Conservation (phyloP, 768 basidiomycete species). For the Rhodosporidiobolus sp. region DNA sequence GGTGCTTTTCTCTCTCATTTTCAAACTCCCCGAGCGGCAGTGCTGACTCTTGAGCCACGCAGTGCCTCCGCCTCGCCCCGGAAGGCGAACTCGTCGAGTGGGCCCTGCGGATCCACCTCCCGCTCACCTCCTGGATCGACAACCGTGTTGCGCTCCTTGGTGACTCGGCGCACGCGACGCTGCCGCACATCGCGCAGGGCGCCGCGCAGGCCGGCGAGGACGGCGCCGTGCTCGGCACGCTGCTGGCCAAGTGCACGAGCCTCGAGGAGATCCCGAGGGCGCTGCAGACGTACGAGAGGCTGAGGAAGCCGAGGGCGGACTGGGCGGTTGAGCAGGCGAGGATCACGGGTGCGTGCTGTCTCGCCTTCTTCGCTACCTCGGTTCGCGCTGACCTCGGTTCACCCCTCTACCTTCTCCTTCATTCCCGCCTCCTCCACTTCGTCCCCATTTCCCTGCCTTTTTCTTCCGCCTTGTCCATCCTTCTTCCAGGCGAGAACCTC, state of each 20-base stretch:
- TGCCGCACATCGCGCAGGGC: slow-evolving; percentile 49
- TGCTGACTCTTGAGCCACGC: neutral
- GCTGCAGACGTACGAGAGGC: slow-evolving; percentile 12
- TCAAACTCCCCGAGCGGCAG: neutral
- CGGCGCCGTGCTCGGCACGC: slow-evolving; percentile 48
- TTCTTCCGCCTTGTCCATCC: neutral
- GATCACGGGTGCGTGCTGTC: slow-evolving; percentile 4
- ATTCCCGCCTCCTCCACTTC: neutral
- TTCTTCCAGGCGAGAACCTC: slow-evolving; percentile 19
- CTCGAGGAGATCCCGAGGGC: slow-evolving; percentile 31
- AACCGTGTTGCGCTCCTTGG: slow-evolving; percentile 49
- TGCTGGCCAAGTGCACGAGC: slow-evolving; percentile 44
- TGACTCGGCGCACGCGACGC: slow-evolving; percentile 51
- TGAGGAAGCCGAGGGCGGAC: slow-evolving; percentile 32
- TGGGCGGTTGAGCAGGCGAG: slow-evolving; percentile 34
- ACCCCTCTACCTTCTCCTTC: neutral
- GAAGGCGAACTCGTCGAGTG: slow-evolving; percentile 58
- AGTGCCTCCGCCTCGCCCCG: slow-evolving; percentile 52
- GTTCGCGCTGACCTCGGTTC: neutral
- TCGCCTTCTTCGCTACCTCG: neutral
- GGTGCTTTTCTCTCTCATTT: slow-evolving; percentile 1
- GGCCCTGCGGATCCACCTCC: slow-evolving; percentile 22
- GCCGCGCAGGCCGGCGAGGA: slow-evolving; percentile 54
- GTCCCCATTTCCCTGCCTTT: too few species aligned
- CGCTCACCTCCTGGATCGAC: slow-evolving; percentile 49